Conservation (phyloP, 495 filamentous ascomycete species). For the Aspergillus egyptiacus region DNA sequence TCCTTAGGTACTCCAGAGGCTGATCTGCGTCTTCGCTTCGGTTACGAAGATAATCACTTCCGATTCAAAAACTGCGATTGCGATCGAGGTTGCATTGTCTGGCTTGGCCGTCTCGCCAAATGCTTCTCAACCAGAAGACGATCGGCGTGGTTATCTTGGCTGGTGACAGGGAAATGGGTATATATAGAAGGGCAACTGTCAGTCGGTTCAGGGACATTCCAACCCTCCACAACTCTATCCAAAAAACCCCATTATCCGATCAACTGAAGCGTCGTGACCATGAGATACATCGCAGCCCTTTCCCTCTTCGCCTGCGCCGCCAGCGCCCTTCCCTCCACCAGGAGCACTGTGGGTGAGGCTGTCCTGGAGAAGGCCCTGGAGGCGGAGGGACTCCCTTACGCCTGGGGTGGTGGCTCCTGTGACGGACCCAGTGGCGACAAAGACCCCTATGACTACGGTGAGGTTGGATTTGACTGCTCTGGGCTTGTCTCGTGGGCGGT, state of each 20-base stretch:
- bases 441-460: conserved; percentile 20
- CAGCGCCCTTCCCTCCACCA: no score
- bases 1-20: no score
- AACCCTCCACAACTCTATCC: neutral
- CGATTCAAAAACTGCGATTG: no score
- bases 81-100: no score
- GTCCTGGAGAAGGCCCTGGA: conserved; percentile 15
- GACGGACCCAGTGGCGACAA: conserved; percentile 15
- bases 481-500: conserved; percentile 20
- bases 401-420: conserved; percentile 20
- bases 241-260: no score
- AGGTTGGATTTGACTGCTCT: conserved; percentile 18
- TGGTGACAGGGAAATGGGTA: neutral
- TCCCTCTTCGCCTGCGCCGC: conserved; percentile 3
- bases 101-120: neutral
- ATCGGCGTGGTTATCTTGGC: neutral
- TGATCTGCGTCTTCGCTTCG: no score
- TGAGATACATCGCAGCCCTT: conserved; percentile 4
- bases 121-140: neutral
- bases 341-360: conserved; percentile 8
- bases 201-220: neutral
- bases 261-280: no score
- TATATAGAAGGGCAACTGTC: neutral
- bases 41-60: no score
- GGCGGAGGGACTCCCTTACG: conserved; percentile 15